These are phyloP conservation scores for Globisporangium splendens DNA, from an alignment of 352 stramenopile genomes.

Conservation along the genomic window DNA sequence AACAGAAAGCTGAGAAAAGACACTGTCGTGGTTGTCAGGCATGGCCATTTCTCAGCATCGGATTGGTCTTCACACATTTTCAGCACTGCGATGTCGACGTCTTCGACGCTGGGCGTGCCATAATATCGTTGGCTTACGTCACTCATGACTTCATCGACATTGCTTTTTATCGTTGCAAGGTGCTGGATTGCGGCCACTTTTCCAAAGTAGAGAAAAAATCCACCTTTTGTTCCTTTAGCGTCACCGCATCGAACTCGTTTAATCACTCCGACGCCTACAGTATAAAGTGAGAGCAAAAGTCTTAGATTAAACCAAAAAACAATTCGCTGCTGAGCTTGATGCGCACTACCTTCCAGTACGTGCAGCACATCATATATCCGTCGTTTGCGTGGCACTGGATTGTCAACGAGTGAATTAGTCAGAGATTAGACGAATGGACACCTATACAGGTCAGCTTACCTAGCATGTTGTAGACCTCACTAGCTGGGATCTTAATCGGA, in stretches of 20 bases:
- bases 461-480: slow-evolving; percentile 67
- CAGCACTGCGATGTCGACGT: slow-evolving; percentile 45
- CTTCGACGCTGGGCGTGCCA: slow-evolving; percentile 13
- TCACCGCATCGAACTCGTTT: slow-evolving; percentile 45
- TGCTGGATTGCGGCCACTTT: slow-evolving; percentile 33
- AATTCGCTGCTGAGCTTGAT: not conserved
- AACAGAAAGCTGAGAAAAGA: slow-evolving; percentile 59
- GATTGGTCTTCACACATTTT: slow-evolving; percentile 45
- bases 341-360: slow-evolving; percentile 58
- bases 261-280: slow-evolving; percentile 54
- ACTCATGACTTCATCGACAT: slow-evolving; percentile 19
- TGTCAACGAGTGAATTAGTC: not conserved
- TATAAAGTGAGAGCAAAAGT: not conserved
- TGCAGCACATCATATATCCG: slow-evolving; percentile 77
- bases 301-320: not conserved
- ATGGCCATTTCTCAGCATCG: slow-evolving; percentile 41
- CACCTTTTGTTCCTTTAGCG: slow-evolving; percentile 25
- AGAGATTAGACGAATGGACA: not conserved
- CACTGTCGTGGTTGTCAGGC: slow-evolving; percentile 48
- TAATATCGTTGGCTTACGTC: slow-evolving; percentile 3
- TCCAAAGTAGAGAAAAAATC: slow-evolving; percentile 62
- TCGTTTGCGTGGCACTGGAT: slow-evolving; percentile 57
- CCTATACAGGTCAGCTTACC: slow-evolving; percentile 20
- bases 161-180: slow-evolving; percentile 30
- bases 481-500: slow-evolving; percentile 47